phyloP scores from a whole-genome alignment of 176 grass and related monocot genomes.

The Eragrostis nindensis region DNA sequence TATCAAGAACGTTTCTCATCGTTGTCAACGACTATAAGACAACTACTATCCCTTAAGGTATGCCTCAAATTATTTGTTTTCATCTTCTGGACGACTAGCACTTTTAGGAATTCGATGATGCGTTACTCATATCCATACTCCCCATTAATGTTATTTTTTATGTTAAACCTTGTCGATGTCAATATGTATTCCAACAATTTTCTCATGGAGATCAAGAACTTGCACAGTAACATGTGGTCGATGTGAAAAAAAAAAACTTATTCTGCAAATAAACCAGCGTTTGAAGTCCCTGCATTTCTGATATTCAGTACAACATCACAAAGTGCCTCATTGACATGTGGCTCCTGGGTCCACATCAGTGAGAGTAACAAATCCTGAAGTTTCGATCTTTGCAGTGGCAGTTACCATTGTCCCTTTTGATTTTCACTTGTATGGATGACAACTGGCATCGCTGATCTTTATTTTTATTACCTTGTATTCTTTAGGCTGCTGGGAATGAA shows the following conservation, averaged over 20 bases:
- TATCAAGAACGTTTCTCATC: slow-evolving; percentile 59
- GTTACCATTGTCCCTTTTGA: not conserved
- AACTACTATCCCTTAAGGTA: slow-evolving; percentile 91
- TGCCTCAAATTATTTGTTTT: slow-evolving; percentile 38
- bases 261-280: not conserved
- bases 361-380: not conserved
- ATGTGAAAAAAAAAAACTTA: not conserved
- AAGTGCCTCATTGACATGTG: not conserved
- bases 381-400: not conserved
- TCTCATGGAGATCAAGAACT: slow-evolving; percentile 8
- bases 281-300: slow-evolving; percentile 5
- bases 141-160: not conserved
- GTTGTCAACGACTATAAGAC: slow-evolving; percentile 50
- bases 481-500: slow-evolving; percentile 85
- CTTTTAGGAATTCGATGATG: slow-evolving; percentile 1
- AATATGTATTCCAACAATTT: slow-evolving; percentile 17
- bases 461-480: slow-evolving; percentile 23
- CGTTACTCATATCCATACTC: slow-evolving; percentile 28
- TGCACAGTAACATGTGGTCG: not conserved
- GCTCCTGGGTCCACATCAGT: not conserved
- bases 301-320: slow-evolving; percentile 17
- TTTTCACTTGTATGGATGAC: slow-evolving; percentile 9
- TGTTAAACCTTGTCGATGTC: not conserved
- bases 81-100: slow-evolving; percentile 15
- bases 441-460: slow-evolving; percentile 22